phyloP scores from a whole-genome alignment of 2,329 filamentous ascomycete genomes.

The Incumbomyces lentus region DNA sequence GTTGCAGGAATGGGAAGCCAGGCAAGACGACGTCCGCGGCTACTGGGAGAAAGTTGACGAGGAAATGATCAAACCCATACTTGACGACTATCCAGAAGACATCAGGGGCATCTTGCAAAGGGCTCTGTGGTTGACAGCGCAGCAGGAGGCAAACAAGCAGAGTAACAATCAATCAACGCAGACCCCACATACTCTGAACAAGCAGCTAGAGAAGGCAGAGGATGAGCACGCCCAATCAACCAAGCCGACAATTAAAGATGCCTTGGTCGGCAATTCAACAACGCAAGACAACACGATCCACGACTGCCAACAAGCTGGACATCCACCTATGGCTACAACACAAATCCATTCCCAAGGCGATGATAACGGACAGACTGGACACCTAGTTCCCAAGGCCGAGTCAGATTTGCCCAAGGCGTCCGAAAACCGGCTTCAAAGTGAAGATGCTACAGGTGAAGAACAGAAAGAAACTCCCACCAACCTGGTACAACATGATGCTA shows the following conservation, averaged over 20 bases:
- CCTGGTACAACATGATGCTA: constrained; percentile 8
- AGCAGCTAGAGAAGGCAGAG: background rate
- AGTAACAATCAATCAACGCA: constrained; percentile 12
- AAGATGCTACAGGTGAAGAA: too few relatives aligned
- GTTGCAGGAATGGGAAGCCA: constrained; percentile 54
- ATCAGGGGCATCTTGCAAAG: constrained; percentile 28
- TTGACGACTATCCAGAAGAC: constrained; percentile 36
- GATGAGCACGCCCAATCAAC: too few relatives aligned
- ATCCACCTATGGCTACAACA: too few relatives aligned
- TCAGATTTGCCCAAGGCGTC: too few relatives aligned
- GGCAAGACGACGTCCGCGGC: constrained; percentile 65
- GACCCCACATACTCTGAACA: background rate
- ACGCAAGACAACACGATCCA: too few relatives aligned
- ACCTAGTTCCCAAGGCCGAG: too few relatives aligned
- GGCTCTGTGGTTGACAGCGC: constrained; percentile 30
- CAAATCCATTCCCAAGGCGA: too few relatives aligned
- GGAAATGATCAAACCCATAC: constrained; percentile 61
- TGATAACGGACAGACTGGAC: too few relatives aligned
- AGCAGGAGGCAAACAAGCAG: constrained; percentile 15
- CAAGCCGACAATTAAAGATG: background rate
- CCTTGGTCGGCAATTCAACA: background rate
- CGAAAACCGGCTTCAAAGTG: too few relatives aligned
- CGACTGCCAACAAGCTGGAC: too few relatives aligned
- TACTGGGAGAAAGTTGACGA: constrained; percentile 82
- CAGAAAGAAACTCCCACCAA: too few relatives aligned